Base-by-base conservation (phyloP, 2,329 filamentous ascomycete genomes). In the Thelonectria discophora region DNA sequence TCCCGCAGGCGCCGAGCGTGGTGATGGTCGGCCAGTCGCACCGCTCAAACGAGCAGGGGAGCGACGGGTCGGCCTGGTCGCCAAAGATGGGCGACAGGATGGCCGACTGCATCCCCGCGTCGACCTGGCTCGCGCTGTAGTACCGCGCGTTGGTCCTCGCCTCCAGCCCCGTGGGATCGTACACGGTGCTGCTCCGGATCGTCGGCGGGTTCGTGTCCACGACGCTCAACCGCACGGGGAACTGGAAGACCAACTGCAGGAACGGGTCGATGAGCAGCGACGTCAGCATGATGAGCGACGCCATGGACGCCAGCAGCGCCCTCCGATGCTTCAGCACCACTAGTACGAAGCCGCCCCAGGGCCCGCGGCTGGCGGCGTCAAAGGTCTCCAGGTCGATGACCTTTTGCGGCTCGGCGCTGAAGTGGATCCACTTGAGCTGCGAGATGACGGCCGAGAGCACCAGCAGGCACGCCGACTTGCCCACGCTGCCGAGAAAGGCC, bases 21-120 rank as follows among this genome's bases (percentile, higher is more conserved):
- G 51, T 54, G 18, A 54, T 45, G 15, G 51, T 54, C 21, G 51
- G 51, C 51, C 51, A 54, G 6, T 54, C 51, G 27, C 51, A 54
- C 2, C 51, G 39, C n/a, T 54, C 51, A 5, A 21, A 54, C 24
- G 40, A 45, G 27, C 51, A 54, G 11, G 51, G 51, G 2, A 54
- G 3, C 10, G 24, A 20, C 3, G 24, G 24, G 10, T 30, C 7
- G 5, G 3, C 17, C 1, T 21, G 8, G 17, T 8, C 12, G 1
- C 42, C 42, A 39, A 39, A 54, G 32, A 54, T 54, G 11, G 51
- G 51, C 13, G 51, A 54, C 15, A 54, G 5, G 5, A 54, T 54
- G 1, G 39, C 51, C 20, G 51, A 24, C 32, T 54, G 51, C 51
- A 54, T 54, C 0, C 21, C n/a, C 2, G 51, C 21, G 34, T 43